These are phyloP conservation scores for Diaporthe vaccinii DNA, from an alignment of 2,329 filamentous ascomycete genomes.

Conservation along the genomic window DNA sequence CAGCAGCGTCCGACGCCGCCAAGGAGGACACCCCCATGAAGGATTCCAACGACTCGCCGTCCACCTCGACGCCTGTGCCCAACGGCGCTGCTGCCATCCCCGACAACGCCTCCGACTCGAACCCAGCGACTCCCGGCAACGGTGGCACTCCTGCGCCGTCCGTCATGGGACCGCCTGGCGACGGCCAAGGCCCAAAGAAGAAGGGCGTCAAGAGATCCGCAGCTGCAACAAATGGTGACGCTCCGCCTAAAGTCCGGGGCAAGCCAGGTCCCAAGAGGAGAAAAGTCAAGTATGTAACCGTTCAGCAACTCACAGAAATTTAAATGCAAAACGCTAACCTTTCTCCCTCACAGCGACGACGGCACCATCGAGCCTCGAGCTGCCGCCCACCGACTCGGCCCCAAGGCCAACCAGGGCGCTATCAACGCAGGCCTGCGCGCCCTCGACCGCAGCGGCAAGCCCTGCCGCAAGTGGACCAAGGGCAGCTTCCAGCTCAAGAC, in stretches of 20 bases:
- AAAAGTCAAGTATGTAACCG: slow-evolving; percentile 82
- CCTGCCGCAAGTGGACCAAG: slow-evolving; percentile 91
- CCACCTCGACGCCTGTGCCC: slow-evolving; percentile 56
- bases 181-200: slow-evolving; percentile 73
- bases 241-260: slow-evolving; percentile 77
- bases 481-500: slow-evolving; percentile 88
- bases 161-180: slow-evolving; percentile 71
- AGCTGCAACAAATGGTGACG: slow-evolving; percentile 75
- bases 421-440: slow-evolving; percentile 97
- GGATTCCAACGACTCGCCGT: slow-evolving; percentile 60
- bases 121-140: slow-evolving; percentile 69
- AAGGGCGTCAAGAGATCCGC: slow-evolving; percentile 81
- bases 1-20: slow-evolving; percentile 58
- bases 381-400: slow-evolving; percentile 85
- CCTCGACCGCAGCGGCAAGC: slow-evolving; percentile 90
- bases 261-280: slow-evolving; percentile 99
- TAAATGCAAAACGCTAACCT: slow-evolving; percentile 13
- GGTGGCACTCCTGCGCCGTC: slow-evolving; percentile 68
- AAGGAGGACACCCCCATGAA: slow-evolving; percentile 55
- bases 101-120: slow-evolving; percentile 72
- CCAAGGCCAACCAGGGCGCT: slow-evolving; percentile 95
- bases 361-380: slow-evolving; percentile 71
- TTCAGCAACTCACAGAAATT: not conserved
- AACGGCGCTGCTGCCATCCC: slow-evolving; percentile 60
- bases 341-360: slow-evolving; percentile 65